Base-by-base conservation (phyloP, 345 rosid species). In the Brassica nigra region DNA sequence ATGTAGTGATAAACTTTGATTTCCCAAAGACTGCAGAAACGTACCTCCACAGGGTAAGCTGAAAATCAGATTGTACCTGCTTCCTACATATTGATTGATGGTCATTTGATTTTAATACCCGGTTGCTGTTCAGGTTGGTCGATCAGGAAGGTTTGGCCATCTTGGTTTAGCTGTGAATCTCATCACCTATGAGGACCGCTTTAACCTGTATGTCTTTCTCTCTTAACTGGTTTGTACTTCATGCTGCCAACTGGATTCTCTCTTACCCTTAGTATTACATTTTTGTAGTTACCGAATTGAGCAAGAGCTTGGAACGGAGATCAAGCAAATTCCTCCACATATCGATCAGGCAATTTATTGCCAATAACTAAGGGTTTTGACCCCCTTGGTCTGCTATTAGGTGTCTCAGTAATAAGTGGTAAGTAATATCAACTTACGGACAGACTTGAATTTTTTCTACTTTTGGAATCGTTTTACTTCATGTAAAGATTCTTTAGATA, bases 271-370 rank as follows among this genome's bases (percentile, higher is more conserved):
- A 34, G 33, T 23, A 64, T 27, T 68, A 52, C 31, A 20, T 49
- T 39, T 62, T 77, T 20, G 36, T 89, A 93, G 98, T 88, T 93
- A 93, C 83, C 92, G 98, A 86, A 93, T 93, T 81, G 98, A 93
- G 86, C 98, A 91, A 86, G 98, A 93, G 85, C 97, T 93, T 75
- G 98, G 98, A 36, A 93, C 97, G 12, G 98, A 93, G 83, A 91
- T 93, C 62, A 93, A 93, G 90, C 98, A 93, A 86, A 93, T 93
- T 76, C 98, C 98, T 69, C 95, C 97, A 10, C 95, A 93, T 71
- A 93, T 93, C 64, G 98, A 93, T 83, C 98, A 89, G 88, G 92
- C 90, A 73, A 91, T 93, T 49, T 93, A 93, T 84, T 93, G 98
- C 88, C 91, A 82, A 83, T 91, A 83, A 85, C 77, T 8, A 71